Conservation (phyloP, 306 rosid species). For the Dalbergia oliveri region DNA sequence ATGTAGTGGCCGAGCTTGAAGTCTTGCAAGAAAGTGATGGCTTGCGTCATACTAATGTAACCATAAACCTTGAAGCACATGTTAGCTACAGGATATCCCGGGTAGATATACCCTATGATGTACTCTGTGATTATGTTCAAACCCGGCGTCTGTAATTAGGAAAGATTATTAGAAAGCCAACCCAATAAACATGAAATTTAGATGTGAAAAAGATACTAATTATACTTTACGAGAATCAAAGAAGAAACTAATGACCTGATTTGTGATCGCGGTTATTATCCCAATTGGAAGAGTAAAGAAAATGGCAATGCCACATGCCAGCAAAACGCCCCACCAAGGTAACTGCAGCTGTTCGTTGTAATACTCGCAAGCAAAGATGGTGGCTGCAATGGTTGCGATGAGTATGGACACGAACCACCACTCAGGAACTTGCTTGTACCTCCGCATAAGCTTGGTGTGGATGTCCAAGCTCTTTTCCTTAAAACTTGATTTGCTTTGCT, state of each 20-base stretch:
- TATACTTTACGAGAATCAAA: background rate
- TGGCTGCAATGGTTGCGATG: slow-evolving; percentile 58
- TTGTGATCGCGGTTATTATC: slow-evolving; percentile 88
- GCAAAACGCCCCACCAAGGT: slow-evolving; percentile 98
- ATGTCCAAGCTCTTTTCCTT: slow-evolving; percentile 67
- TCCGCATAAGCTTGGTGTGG: slow-evolving; percentile 80
- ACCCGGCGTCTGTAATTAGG: slow-evolving; percentile 71
- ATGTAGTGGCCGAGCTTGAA: slow-evolving; percentile 97
- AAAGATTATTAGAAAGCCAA: too few relatives aligned
- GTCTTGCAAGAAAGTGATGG: slow-evolving; percentile 86
- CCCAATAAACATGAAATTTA: too few relatives aligned
- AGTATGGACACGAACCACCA: slow-evolving; percentile 90
- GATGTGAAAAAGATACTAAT: too few relatives aligned
- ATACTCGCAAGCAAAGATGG: slow-evolving; percentile 73
- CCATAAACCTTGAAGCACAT: slow-evolving; percentile 98
- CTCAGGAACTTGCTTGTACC: slow-evolving; percentile 81
- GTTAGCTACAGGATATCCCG: slow-evolving; percentile 96
- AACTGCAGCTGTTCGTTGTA: slow-evolving; percentile 82
- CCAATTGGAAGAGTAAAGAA: slow-evolving; percentile 95
- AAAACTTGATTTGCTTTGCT: slow-evolving; percentile 78
- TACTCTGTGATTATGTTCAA: slow-evolving; percentile 89
- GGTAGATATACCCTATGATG: slow-evolving; percentile 87
- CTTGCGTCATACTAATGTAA: slow-evolving; percentile 90
- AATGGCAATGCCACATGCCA: slow-evolving; percentile 83
- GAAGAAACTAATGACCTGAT: slow-evolving; percentile 58